These are phyloP conservation scores for Pyracantha coccinea DNA, from an alignment of 331 rosid species.

Conservation along the genomic window DNA sequence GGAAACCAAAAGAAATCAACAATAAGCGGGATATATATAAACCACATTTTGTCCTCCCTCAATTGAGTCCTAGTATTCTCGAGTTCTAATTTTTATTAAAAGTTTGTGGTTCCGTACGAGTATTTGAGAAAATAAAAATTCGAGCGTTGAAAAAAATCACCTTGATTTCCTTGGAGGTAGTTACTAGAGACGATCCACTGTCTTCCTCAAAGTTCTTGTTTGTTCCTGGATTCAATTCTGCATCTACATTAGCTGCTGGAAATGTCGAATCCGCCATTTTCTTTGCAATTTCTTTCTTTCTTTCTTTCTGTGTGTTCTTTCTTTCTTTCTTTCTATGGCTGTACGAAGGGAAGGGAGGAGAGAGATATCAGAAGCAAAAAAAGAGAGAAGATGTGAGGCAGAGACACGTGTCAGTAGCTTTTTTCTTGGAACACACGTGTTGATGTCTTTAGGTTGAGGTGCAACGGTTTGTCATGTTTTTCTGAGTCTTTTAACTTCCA, in stretches of 20 bases:
- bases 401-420: background rate
- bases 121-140: too few species aligned
- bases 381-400: constrained; percentile 1
- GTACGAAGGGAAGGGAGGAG: background rate
- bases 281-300: background rate
- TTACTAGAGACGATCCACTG: constrained; percentile 36
- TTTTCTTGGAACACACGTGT: constrained; percentile 17
- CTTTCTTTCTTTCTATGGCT: background rate
- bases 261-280: constrained; percentile 20
- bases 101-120: too few species aligned
- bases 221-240: constrained; percentile 27
- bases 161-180: constrained; percentile 37
- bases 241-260: constrained; percentile 34
- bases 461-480: background rate
- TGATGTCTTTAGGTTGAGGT: background rate
- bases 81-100: too few species aligned
- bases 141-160: constrained; percentile 5
- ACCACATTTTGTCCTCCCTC: too few species aligned
- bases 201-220: constrained; percentile 34
- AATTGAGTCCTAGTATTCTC: too few species aligned
- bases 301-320: background rate
- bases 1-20: too few species aligned
- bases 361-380: background rate
- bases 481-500: background rate
- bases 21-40: too few species aligned